Base-by-base conservation (phyloP, 257 asterid species). In the Nicotiana noctiflora region DNA sequence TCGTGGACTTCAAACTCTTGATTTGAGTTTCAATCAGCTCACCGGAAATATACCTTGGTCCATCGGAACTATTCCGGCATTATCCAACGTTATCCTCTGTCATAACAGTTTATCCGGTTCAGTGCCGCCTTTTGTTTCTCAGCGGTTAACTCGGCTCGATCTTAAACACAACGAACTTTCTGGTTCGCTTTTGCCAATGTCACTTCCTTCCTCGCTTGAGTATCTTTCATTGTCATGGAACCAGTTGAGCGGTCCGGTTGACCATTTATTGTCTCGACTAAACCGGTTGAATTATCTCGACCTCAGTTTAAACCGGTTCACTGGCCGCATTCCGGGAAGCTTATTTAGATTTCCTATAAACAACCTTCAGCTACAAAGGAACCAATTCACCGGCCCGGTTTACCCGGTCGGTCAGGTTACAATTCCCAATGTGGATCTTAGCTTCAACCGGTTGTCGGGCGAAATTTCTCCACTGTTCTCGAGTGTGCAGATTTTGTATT, bases 151-250 rank as follows among this genome's bases (percentile, higher is more conserved):
- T 65, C 97, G 98, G 9, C 86, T 96, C 53, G 99, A 96, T 83
- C 83, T 96, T 1, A 90, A 90, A 84, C 91, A 91, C 88, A 96
- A 96, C 84, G 80, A 80, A 5, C 91, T 94, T 53, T 89, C 97
- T 89, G 98, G 99, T 64, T 66, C 88, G 0, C 82, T 96, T 18
- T 76, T 88, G 5, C 88, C 91, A 6, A 63, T 14, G n/a, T 89
- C 96, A 0, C 90, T 96, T 2, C 98, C 99, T 0, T 83, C 89
- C 10, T 94, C 99, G 0, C 86, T 94, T 0, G 90, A 90, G 75
- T 93, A 91, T 76, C 91, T 94, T 19, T 89, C 98, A 0, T 15
- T 96, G 51, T 94, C 99, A 0, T 88, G 90, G 96, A 96, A 96
- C 87, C 91, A 86, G 60, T 82, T 96, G 27, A 76, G 75, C 32